These are phyloP conservation scores for Petunia secreta DNA, from an alignment of 257 asterid genomes.

Conservation along the genomic window DNA sequence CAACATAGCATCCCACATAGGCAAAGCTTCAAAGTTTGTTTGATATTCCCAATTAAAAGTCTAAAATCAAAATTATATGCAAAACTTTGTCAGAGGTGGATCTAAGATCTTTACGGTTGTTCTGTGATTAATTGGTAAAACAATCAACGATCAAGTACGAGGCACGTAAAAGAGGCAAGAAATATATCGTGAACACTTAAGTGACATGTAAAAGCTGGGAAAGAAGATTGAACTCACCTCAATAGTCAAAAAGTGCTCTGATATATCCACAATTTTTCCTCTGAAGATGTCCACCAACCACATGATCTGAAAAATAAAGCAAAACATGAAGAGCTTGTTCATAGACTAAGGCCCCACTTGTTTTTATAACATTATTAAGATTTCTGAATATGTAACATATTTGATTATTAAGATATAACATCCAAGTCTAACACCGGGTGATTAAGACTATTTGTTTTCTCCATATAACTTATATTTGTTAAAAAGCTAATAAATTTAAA, in stretches of 20 bases:
- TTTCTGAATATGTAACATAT: no score
- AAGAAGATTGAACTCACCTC: conserved; percentile 54
- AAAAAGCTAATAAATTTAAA: no score
- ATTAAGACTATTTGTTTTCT: no score
- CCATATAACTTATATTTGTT: no score
- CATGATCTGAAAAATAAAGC: conserved; percentile 60
- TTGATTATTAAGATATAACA: no score
- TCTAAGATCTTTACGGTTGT: conserved; percentile 5
- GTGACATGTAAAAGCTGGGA: conserved; percentile 29
- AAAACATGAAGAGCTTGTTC: conserved; percentile 25
- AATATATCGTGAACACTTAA: conserved; percentile 22
- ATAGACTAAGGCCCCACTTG: not conserved
- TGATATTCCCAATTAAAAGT: not conserved
- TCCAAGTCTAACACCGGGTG: no score
- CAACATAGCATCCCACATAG: no score
- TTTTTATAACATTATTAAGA: no score
- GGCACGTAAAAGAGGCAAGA: conserved; percentile 16
- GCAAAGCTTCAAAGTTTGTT: not conserved
- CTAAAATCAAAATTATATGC: not conserved
- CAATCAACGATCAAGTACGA: conserved; percentile 4
- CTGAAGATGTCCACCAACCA: conserved; percentile 82
- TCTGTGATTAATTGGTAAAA: conserved; percentile 18
- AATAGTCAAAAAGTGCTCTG: conserved; percentile 73
- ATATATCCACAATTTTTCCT: conserved; percentile 75
- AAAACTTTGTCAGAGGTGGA: not conserved